These are phyloP conservation scores for Brettanomyces nanus DNA, from an alignment of 805 yeast genomes.

Conservation along the genomic window DNA sequence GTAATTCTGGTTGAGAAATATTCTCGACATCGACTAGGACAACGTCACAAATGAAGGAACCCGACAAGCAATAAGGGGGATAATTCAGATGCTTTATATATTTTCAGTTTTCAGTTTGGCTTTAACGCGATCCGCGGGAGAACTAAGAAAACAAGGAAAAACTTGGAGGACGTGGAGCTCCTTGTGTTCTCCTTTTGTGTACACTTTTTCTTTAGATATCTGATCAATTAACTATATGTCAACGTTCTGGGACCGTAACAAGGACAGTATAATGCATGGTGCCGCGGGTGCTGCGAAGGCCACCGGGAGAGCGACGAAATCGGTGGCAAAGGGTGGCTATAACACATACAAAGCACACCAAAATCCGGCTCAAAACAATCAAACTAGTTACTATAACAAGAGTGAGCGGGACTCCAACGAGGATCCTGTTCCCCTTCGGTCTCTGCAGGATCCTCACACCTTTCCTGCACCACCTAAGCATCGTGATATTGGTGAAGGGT, in stretches of 20 bases:
- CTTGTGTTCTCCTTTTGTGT: too few relatives aligned
- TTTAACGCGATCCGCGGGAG: too few relatives aligned
- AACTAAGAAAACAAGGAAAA: too few relatives aligned
- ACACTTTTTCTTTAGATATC: too few relatives aligned
- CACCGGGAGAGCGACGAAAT: slow-evolving; percentile 38
- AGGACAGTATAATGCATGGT: slow-evolving; percentile 41
- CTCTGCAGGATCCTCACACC: slow-evolving; percentile 23
- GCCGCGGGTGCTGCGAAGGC: slow-evolving; percentile 44
- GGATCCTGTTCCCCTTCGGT: not conserved
- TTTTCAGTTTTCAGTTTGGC: too few relatives aligned
- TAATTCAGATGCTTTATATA: too few relatives aligned
- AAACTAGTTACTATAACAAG: not conserved
- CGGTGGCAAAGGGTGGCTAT: slow-evolving; percentile 33
- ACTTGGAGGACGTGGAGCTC: too few relatives aligned
- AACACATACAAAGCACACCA: slow-evolving; percentile 38
- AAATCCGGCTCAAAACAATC: not conserved
- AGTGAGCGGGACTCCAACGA: not conserved
- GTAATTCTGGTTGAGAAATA: slow-evolving; percentile 20
- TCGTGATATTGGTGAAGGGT: slow-evolving; percentile 9
- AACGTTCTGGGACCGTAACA: slow-evolving; percentile 44
- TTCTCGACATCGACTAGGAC: slow-evolving; percentile 18
- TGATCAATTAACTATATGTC: slow-evolving; percentile 18
- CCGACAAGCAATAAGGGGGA: too few relatives aligned
- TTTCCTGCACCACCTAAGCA: slow-evolving; percentile 28
- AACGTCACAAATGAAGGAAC: too few relatives aligned